phyloP scores from a whole-genome alignment of 2,329 filamentous ascomycete species.

The Harringtonia aguacate region DNA sequence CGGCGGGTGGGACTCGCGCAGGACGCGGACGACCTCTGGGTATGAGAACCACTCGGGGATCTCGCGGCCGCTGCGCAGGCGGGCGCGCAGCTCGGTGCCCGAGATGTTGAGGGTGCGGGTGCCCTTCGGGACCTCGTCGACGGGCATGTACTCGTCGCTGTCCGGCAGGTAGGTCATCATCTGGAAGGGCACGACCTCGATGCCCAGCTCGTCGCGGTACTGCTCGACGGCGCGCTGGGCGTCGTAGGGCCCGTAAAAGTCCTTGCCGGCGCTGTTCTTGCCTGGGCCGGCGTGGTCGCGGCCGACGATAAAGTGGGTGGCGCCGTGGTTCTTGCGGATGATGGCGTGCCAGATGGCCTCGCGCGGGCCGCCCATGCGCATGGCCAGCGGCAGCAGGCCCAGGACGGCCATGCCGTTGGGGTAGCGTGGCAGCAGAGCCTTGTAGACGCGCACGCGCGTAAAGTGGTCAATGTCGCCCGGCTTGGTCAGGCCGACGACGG shows the following conservation, averaged over 20 bases:
- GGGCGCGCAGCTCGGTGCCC: slow-evolving; percentile 81
- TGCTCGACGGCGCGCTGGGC: slow-evolving; percentile 94
- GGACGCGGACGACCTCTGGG: slow-evolving; percentile 92
- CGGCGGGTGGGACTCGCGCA: slow-evolving; percentile 91
- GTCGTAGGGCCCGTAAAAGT: slow-evolving; percentile 98
- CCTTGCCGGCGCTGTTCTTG: slow-evolving; percentile 93
- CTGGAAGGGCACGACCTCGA: slow-evolving; percentile 98
- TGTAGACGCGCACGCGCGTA: slow-evolving; percentile 96
- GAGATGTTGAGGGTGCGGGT: slow-evolving; percentile 82
- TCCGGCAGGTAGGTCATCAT: slow-evolving; percentile 99
- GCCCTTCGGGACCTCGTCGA: slow-evolving; percentile 78
- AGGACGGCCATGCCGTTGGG: slow-evolving; percentile 98
- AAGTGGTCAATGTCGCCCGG: slow-evolving; percentile 99
- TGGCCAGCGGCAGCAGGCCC: slow-evolving; percentile 87
- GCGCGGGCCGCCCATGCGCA: slow-evolving; percentile 97
- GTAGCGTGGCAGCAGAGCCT: slow-evolving; percentile 91
- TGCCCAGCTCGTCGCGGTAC: slow-evolving; percentile 92
- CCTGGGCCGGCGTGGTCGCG: slow-evolving; percentile 96
- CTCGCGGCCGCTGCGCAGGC: slow-evolving; percentile 81
- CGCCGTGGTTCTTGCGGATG: slow-evolving; percentile 98
- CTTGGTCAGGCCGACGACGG: slow-evolving; percentile 96
- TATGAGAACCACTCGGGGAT: slow-evolving; percentile 99
- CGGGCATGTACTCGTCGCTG: slow-evolving; percentile 88
- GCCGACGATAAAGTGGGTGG: slow-evolving; percentile 98
- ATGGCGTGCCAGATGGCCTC: slow-evolving; percentile 99